Base-by-base conservation (phyloP, 164 flowering plant genomes). In the Berberis thunbergii region DNA sequence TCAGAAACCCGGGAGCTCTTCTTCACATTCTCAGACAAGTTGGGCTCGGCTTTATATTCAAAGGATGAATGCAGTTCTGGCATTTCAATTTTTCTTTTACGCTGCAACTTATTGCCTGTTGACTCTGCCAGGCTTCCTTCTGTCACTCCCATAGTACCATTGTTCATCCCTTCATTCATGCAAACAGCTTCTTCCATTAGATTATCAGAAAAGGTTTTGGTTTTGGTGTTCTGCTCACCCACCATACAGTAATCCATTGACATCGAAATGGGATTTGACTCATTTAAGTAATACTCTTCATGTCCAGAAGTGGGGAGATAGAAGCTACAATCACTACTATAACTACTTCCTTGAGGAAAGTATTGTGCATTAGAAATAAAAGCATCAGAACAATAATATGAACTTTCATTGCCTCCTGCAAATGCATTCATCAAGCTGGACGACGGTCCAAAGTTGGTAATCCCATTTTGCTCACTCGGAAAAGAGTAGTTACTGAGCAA, bases 1-100 rank as follows among this genome's bases (percentile, higher is more conserved):
- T 52, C 9, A 52, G 79, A 69, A 54, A 10, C 66, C 10, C 76
- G 74, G 41, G 80, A 11, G 69, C 83, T 77, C 79, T 87, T 87
- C 77, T 70, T 83, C 0, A 81, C 70, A 54, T 49, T 70, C 57
- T 80, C 77, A 0, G 65, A 9, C 13, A 59, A 54, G 52, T 61
- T 60, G 64, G 44, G 49, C 57, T 52, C 48, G 60, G n/a, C 43
- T 53, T 72, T 69, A 4, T 70, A 74, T 7, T 68, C 67, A 12
- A 11, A 3, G 2, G 45, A 10, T 2, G 63, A 13, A 42, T 69
- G 72, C 2, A 52, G 54, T 38, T 10, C 59, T 26, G 64, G 60
- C 40, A 48, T 57, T 60, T 68, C 70, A 8, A 49, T 12, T 55
- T 79, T 69, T 42, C 57, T 60, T 44, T 76, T 72, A 10, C 45